Evolutionary conservation across 2,329 filamentous ascomycete genomes (phyloP).

Genomic region (Aaosphaeria pasadenensis): DNA sequence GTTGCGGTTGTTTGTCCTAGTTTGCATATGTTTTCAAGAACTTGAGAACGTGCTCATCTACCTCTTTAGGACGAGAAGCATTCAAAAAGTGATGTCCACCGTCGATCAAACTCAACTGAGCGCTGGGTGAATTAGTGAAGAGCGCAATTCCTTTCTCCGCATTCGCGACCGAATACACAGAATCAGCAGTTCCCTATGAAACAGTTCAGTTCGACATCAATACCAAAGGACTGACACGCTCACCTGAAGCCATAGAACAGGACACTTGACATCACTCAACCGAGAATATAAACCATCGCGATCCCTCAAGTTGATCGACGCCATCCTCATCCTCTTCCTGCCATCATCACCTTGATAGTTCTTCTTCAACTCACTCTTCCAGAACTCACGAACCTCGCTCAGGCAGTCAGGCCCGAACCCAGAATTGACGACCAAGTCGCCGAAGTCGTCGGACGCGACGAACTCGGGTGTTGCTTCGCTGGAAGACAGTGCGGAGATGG

Average conservation of each 20-base stretch:
- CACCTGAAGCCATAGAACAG: background rate
- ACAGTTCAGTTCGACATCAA: background rate
- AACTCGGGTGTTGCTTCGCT: background rate
- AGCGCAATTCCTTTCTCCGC: slow-evolving; percentile 48
- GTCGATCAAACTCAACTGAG: background rate
- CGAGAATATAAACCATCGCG: slow-evolving; percentile 48
- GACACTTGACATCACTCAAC: slow-evolving; percentile 41
- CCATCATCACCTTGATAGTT: slow-evolving; percentile 52
- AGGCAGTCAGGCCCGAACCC: background rate
- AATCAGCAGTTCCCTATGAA: slow-evolving; percentile 41
- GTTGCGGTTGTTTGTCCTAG: too few relatives aligned
- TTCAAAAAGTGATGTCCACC: background rate
- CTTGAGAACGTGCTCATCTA: background rate
- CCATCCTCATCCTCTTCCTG: slow-evolving; percentile 46
- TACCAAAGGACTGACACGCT: background rate
- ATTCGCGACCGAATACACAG: slow-evolving; percentile 42
- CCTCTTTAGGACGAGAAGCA: background rate
- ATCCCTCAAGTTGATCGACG: slow-evolving; percentile 48
- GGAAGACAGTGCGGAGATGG: background rate
- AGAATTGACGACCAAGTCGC: background rate
- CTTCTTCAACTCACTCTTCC: slow-evolving; percentile 36
- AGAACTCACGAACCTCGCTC: background rate
- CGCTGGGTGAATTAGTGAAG: slow-evolving; percentile 41
- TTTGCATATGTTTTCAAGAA: background rate
- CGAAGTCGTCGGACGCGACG: background rate